Evolutionary conservation across 2,329 filamentous ascomycete species (phyloP), one percentile per base, ranked within the genome.

Genomic region (Cladosporium sp.): DNA sequence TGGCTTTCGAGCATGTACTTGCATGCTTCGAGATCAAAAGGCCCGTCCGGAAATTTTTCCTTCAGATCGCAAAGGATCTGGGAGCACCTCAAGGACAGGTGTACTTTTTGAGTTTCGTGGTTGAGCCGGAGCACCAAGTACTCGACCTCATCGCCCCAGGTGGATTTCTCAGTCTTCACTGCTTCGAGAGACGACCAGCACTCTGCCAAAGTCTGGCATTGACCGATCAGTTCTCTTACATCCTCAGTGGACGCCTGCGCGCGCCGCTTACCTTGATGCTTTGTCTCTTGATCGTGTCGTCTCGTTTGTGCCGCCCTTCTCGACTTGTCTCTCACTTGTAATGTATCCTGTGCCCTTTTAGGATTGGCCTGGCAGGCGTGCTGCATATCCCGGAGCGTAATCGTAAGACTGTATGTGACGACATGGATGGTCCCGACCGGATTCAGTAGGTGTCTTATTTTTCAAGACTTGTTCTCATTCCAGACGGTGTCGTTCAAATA

Each of bases 1-100:
- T 61, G 58, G 21, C 58, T 61, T 30, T 61, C 58, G 18, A 61
- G 58, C 58, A 61, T 61, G 26, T 61, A 49, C 39, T 61, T 43
- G 28, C 28, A 61, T 34, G 58, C 58, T 61, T 61, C 58, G 26
- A 39, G 13, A n/a, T 61, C 58, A 21, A 61, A 61, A 49, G 26
- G n/a, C 43, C 34, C 39, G 2, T 30, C 18, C 11, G 23, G 39
- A 10, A 21, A 61, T 21, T 10, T 36, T 26, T 11, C 4, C 39
- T 30, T 61, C 36, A 61, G 25, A 43, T 26, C 13, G n/a, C 18
- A 18, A 5, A 53, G n/a, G 5, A 53, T 32, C 18, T 53, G 25
- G 18, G 18, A 18, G 14, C 2, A 5, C 18, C 49, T 53, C 4
- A 28, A n/a, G 16, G 49, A 53, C 13, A 28, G 49, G 18, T 28